Base-by-base conservation (phyloP, 2,329 filamentous ascomycete genomes). In the Aureobasidium zeae region DNA sequence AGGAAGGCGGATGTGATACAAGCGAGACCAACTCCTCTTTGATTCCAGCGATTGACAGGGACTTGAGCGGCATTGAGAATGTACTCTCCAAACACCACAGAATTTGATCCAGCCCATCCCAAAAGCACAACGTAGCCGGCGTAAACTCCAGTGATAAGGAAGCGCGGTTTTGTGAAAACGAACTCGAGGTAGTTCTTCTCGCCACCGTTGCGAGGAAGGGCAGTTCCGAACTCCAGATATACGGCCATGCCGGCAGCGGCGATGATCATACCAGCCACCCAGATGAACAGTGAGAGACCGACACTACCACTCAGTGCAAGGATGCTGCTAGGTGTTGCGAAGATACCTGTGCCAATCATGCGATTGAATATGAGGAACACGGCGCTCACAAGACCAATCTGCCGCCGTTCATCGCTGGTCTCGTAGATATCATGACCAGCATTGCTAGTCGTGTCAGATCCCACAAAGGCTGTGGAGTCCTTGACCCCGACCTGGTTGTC, bases 11-110 rank as follows among this genome's bases (percentile, higher is more conserved):
- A 58, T 0, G 77, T 81, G 54, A 83, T 74, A 56, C 79, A 80
- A 9, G 73, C 77, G n/a, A 84, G 62, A 22, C 77, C 80, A 13
- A 83, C 65, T 31, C 70, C 77, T 28, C 80, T 71, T 62, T 82
- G 76, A 58, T 82, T 81, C 78, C 78, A 83, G 16, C 77, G 67
- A 36, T 65, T 71, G 17, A 79, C 74, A 50, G 82, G 72, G 16
- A 76, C 68, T 10, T 76, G 64, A 9, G 79, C 74, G 7, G 79
- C 80, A 54, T 79, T 70, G 2, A 84, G 69, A 45, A 84, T 76
- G 59, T 83, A 83, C 56, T 82, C 77, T 48, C 79, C 79, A 50
- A 84, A 83, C 28, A 83, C 71, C 49, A 84, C 75, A 1, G 74
- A 80, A 59, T 83, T 83, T 11, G 74, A 74, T 5, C 74, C 74